phyloP scores from a whole-genome alignment of 2,329 filamentous ascomycete species.

The Neofusicoccum sp. region DNA sequence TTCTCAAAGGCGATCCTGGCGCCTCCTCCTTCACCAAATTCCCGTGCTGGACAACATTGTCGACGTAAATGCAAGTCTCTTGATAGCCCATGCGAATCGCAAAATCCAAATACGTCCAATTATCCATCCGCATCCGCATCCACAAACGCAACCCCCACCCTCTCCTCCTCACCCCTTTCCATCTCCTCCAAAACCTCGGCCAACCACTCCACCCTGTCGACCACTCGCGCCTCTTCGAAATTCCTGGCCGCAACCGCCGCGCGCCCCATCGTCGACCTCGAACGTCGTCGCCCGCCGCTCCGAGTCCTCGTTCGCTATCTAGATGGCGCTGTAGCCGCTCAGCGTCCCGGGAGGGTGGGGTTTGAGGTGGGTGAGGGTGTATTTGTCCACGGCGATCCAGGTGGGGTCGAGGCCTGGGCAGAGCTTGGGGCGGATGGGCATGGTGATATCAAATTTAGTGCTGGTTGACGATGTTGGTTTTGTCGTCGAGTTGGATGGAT shows the following conservation, averaged over 20 bases:
- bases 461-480: neutral
- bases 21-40: constrained; percentile 33
- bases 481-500: too few species aligned
- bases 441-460: neutral
- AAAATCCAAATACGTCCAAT: constrained; percentile 50
- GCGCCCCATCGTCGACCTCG: constrained; percentile 48
- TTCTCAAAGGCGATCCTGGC: constrained; percentile 41
- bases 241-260: constrained; percentile 50
- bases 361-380: too few species aligned
- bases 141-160: constrained; percentile 54
- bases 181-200: constrained; percentile 44
- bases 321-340: constrained; percentile 55
- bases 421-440: neutral
- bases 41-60: constrained; percentile 50
- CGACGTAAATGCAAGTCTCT: constrained; percentile 47
- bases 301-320: constrained; percentile 45
- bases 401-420: neutral
- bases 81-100: constrained; percentile 39
- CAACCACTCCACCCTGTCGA: constrained; percentile 43
- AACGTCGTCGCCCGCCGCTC: constrained; percentile 49
- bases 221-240: constrained; percentile 40
- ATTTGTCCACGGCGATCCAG: constrained; percentile 3
- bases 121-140: constrained; percentile 52
- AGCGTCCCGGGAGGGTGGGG: too few species aligned
- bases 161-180: constrained; percentile 34